Conservation (phyloP, 805 yeast species). For the Myxozyma nipponensis region DNA sequence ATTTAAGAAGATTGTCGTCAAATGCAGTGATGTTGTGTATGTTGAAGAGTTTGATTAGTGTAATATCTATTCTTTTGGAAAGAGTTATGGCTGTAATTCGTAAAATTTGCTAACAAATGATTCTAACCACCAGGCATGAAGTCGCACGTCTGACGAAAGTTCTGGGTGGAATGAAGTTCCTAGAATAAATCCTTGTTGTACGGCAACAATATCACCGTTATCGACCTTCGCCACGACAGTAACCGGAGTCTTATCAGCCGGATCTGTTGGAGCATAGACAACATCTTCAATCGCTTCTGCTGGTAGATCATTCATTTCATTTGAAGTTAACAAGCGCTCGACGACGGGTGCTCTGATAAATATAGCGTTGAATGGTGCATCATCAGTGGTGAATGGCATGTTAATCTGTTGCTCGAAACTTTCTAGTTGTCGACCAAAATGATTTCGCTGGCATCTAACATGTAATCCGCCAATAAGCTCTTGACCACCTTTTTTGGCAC, state of each 20-base stretch:
- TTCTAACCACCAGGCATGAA: constrained; percentile 68
- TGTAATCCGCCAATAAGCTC: constrained; percentile 60
- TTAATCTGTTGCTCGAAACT: constrained; percentile 45
- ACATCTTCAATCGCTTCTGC: constrained; percentile 8
- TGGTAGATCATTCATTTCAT: background rate
- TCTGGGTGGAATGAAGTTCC: constrained; percentile 86
- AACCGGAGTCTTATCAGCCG: constrained; percentile 19
- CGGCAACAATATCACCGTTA: constrained; percentile 57
- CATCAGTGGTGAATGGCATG: constrained; percentile 30
- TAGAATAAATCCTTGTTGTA: constrained; percentile 59
- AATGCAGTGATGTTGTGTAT: constrained; percentile 39
- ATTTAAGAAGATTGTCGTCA: constrained; percentile 53
- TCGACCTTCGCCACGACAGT: constrained; percentile 29
- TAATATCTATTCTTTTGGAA: background rate
- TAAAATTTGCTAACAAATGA: constrained; percentile 46
- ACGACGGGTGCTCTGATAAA: constrained; percentile 80
- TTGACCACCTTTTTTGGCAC: constrained; percentile 47
- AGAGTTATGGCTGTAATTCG: background rate
- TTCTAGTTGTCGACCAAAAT: constrained; percentile 73
- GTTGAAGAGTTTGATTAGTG: constrained; percentile 5
- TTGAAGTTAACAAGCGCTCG: constrained; percentile 29
- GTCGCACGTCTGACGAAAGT: constrained; percentile 51
- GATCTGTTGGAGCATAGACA: constrained; percentile 25
- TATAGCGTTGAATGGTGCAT: constrained; percentile 41
- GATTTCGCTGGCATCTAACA: constrained; percentile 63